Percentiles rank a stretch among this genome's conserved stretches.
Conservation (phyloP, 768 basidiomycete genomes). For the Boletus fagicola region DNA sequence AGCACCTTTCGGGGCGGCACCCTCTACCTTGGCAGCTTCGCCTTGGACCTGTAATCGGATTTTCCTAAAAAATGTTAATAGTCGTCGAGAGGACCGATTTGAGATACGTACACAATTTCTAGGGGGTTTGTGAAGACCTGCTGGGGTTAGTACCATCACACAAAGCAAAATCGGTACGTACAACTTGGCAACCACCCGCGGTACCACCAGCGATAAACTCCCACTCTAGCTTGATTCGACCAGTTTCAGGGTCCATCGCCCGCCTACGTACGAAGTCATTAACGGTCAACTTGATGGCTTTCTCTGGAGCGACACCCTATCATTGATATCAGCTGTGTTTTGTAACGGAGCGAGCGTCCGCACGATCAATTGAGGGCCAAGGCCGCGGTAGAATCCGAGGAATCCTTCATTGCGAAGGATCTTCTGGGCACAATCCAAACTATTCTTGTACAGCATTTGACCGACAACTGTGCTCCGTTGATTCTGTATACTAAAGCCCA, state of each 20-base stretch:
- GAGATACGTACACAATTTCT: slow-evolving; percentile 77
- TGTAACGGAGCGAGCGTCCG: slow-evolving; percentile 14
- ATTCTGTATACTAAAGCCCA: slow-evolving; percentile 80
- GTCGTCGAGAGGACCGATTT: neutral
- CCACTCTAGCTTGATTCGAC: slow-evolving; percentile 87
- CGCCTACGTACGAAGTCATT: slow-evolving; percentile 86
- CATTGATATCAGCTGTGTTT: slow-evolving; percentile 9
- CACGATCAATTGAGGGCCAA: slow-evolving; percentile 92
- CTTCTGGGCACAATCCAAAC: slow-evolving; percentile 88
- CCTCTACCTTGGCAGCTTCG: slow-evolving; percentile 86
- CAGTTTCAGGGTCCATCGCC: slow-evolving; percentile 93
- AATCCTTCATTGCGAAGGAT: slow-evolving; percentile 95
- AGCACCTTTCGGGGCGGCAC: slow-evolving; percentile 79
- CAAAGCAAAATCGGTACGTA: slow-evolving; percentile 42
- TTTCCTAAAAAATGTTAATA: slow-evolving; percentile 51
- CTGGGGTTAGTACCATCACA: slow-evolving; percentile 16
- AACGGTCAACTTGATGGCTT: slow-evolving; percentile 97
- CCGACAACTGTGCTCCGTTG: slow-evolving; percentile 96
- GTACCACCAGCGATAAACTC: slow-evolving; percentile 89
- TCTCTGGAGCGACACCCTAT: slow-evolving; percentile 93
- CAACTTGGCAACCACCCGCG: slow-evolving; percentile 98
- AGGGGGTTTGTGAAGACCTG: slow-evolving; percentile 97
- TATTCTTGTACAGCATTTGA: slow-evolving; percentile 95
- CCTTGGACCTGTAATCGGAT: slow-evolving; percentile 96
- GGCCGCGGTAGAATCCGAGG: slow-evolving; percentile 93